Evolutionary conservation across 495 filamentous ascomycete genomes (phyloP).

Genomic region (Delitschia confertaspora): DNA sequence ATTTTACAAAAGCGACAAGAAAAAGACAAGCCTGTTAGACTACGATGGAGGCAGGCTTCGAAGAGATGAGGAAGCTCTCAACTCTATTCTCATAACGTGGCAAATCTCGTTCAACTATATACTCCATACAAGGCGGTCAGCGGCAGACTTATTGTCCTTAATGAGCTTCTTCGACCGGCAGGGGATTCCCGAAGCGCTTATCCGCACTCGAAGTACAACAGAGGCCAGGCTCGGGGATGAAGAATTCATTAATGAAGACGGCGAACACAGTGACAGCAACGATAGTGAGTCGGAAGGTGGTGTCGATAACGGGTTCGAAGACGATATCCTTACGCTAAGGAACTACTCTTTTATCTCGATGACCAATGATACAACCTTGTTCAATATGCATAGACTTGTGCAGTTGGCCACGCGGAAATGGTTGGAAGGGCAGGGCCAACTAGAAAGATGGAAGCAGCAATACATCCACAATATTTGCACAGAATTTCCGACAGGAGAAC

Average conservation of each 20-base stretch:
- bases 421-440: conserved; percentile 5
- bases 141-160: conserved; percentile 27
- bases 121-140: conserved; percentile 10
- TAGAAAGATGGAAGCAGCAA: conserved; percentile 9
- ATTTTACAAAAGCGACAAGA: conserved; percentile 33
- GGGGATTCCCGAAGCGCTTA: conserved; percentile 26
- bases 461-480: conserved; percentile 1
- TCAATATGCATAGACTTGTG: conserved; percentile 16
- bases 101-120: conserved; percentile 42
- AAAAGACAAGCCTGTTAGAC: conserved; percentile 29
- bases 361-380: not conserved
- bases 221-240: too few relatives aligned
- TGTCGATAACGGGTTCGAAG: conserved; percentile 29
- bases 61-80: conserved; percentile 26
- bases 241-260: too few relatives aligned
- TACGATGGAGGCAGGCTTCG: conserved; percentile 29
- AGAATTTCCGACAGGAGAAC: not conserved
- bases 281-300: too few relatives aligned
- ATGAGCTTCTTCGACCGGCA: conserved; percentile 33
- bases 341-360: conserved; percentile 31
- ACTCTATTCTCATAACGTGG: conserved; percentile 41
- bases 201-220: conserved; percentile 30
- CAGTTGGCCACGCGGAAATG: conserved; percentile 21
- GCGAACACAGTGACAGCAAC: too few relatives aligned
- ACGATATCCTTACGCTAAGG: conserved; percentile 23